A percentile compares a stretch with the other conserved stretches of the same genome.
phyloP scores from a whole-genome alignment of 345 rosid genomes.

The Schrenkiella parvula region DNA sequence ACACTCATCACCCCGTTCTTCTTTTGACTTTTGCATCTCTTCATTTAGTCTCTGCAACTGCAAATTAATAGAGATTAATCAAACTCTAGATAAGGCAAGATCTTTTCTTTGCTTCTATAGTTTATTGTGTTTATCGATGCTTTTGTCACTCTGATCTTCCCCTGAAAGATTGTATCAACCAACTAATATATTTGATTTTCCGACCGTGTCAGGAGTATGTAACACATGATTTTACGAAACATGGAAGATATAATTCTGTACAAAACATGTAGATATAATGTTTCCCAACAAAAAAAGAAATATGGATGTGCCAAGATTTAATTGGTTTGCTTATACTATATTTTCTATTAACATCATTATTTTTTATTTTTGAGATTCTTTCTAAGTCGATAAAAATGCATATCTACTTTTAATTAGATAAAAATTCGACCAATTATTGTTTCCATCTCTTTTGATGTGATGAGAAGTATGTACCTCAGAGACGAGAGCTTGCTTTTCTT shows the following conservation, averaged over 20 bases:
- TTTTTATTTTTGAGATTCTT: background rate
- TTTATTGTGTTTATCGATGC: background rate
- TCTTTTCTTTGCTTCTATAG: background rate
- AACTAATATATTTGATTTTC: background rate
- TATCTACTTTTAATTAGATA: background rate
- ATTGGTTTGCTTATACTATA: background rate
- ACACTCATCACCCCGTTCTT: conserved; percentile 9
- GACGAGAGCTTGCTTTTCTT: conserved; percentile 54
- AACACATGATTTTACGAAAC: background rate
- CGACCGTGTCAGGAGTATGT: background rate
- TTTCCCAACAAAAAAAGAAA: background rate
- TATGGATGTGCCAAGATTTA: background rate
- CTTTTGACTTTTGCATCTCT: conserved; percentile 29
- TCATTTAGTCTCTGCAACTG: conserved; percentile 59
- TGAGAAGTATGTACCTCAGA: conserved; percentile 42
- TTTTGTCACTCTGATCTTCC: background rate
- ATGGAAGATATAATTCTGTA: background rate
- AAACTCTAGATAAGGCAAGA: background rate
- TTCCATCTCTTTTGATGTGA: background rate
- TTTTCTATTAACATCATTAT: background rate
- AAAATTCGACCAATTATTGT: background rate
- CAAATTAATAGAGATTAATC: background rate
- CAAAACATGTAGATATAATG: background rate
- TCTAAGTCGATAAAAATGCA: background rate
- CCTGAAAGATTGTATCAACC: background rate